Evolutionary conservation across 306 rosid species (phyloP).

Genomic region (Fagus crenata): DNA sequence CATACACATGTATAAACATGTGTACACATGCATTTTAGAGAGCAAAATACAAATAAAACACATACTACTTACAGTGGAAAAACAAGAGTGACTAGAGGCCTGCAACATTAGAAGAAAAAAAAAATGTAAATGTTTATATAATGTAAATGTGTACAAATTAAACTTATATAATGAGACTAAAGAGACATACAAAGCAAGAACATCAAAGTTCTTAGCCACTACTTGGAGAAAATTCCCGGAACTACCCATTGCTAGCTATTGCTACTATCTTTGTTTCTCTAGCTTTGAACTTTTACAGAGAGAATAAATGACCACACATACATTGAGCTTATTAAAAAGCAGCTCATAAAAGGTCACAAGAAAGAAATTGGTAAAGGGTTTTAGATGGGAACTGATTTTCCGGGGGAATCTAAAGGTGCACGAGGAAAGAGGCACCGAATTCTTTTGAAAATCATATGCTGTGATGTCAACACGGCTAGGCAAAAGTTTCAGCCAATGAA

Average conservation of each 20-base stretch:
- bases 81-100: slow-evolving; percentile 83
- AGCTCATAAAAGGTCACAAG: background rate
- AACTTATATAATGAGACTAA: background rate
- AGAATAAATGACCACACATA: background rate
- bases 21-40: slow-evolving; percentile 1
- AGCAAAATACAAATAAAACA: background rate
- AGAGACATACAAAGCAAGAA: slow-evolving; percentile 74
- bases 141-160: background rate
- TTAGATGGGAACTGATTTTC: slow-evolving; percentile 29
- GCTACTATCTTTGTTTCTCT: background rate
- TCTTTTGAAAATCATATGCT: background rate
- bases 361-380: slow-evolving; percentile 32
- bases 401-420: slow-evolving; percentile 39
- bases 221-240: slow-evolving; percentile 72
- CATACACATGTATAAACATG: background rate
- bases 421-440: slow-evolving; percentile 75
- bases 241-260: slow-evolving; percentile 46
- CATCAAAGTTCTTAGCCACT: slow-evolving; percentile 74
- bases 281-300: background rate
- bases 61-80: slow-evolving; percentile 89
- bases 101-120: slow-evolving; percentile 28
- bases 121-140: no score
- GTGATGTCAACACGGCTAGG: no score
- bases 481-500: no score
- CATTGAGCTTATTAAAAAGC: background rate